Base-by-base conservation (phyloP, 1,284 basidiomycete species). In the Irpex sp. region DNA sequence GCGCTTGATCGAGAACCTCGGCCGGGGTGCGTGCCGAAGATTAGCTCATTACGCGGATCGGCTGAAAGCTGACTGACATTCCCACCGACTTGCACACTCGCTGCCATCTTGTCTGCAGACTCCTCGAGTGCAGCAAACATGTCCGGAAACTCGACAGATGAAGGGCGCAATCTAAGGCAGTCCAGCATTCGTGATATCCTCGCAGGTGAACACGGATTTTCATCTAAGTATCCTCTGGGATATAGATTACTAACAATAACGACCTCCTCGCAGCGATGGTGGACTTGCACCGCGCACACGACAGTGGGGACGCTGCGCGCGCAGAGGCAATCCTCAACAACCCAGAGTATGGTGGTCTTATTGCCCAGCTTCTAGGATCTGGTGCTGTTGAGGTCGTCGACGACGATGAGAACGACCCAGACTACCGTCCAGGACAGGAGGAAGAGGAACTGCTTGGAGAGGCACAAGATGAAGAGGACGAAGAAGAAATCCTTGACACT, bases 401-500 rank as follows among this genome's bases (percentile, higher is more conserved):
- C 21, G 58, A 52, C 45, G 63, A 63, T 33, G 66, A 59, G 5
- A 58, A 62, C 39, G 48, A 49, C 48, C 48, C 48, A 21, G 48
- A 49, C 18, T 49, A 49, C 48, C 48, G 18, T 19, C 56, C 62
- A 33, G 49, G 58, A 14, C 57, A 48, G 37, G 19, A 42, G 8
- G 37, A 42, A 56, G 60, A 3, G 53, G 58, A 5, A 58, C 61
- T 10, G 4, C 48, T 19, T 18, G 48, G 19, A 49, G 48, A 49
- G 12, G 9, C 51, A 14, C 59, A 59, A 2, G 59, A 62, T 35
- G 67, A 67, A 42, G 66, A 58, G 53, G 63, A 63, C 14, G 67
- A 67, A 45, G 58, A 60, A 14, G 66, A 59, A 18, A 5, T 56
- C 6, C 16, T 65, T 60, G 65, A 63, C 14, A 68, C 67, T 9